These are phyloP conservation scores for Simplicillium sp. DNA, from an alignment of 2,329 filamentous ascomycete species.

Conservation along the genomic window DNA sequence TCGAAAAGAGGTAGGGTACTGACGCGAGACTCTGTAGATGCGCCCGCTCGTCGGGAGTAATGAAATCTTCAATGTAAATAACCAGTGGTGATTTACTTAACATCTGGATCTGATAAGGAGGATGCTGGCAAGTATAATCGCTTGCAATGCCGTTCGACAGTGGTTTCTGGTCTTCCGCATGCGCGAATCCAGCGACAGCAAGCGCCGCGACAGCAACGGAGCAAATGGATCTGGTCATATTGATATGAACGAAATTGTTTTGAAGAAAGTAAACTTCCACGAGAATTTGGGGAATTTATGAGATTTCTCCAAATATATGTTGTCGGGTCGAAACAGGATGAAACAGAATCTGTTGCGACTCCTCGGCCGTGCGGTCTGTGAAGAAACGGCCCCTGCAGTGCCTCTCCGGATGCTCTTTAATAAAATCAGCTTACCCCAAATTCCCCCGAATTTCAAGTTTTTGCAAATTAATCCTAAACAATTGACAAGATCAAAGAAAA, in stretches of 20 bases:
- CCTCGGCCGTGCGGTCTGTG: neutral
- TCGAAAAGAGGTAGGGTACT: conserved; percentile 5
- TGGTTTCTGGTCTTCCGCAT: neutral
- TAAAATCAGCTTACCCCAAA: no score
- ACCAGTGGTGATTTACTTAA: conserved; percentile 38
- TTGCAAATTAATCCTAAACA: no score
- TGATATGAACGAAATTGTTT: no score
- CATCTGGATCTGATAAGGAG: conserved; percentile 30
- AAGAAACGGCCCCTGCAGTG: no score
- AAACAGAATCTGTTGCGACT: conserved; percentile 1
- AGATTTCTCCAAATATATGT: no score
- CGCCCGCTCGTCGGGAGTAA: conserved; percentile 28
- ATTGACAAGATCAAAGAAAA: no score
- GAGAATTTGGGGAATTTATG: no score
- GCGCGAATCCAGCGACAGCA: conserved; percentile 1
- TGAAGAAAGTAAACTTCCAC: no score
- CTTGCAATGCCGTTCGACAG: conserved; percentile 2
- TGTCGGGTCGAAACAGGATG: neutral
- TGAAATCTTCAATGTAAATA: conserved; percentile 37
- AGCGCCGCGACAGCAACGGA: no score
- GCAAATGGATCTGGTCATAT: no score
- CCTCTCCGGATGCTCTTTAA: no score
- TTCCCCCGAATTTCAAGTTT: no score
- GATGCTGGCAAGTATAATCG: conserved; percentile 15
- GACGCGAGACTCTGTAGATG: conserved; percentile 34